phyloP scores from a whole-genome alignment of 495 filamentous ascomycete genomes.

The Hypoxylon trugodes region DNA sequence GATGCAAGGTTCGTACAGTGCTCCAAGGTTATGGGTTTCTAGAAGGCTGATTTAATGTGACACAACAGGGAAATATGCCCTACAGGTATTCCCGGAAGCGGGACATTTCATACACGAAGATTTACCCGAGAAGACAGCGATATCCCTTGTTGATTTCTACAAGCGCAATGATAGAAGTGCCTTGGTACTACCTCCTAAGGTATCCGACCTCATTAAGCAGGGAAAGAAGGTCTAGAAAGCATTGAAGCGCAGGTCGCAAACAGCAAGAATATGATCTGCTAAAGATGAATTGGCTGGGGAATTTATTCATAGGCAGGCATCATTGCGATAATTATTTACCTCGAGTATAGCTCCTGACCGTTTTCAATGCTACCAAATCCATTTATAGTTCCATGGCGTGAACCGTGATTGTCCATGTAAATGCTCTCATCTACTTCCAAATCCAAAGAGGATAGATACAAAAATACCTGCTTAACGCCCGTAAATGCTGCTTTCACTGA shows the following conservation, averaged over 20 bases:
- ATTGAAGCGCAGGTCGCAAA: neutral
- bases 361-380: neutral
- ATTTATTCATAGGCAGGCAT: neutral
- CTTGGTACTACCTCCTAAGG: slow-evolving; percentile 90
- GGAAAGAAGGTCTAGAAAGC: slow-evolving; percentile 61
- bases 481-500: slow-evolving; percentile 31
- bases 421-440: slow-evolving; percentile 5
- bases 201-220: slow-evolving; percentile 64
- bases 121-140: slow-evolving; percentile 85
- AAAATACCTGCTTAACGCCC: slow-evolving; percentile 34
- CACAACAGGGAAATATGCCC: slow-evolving; percentile 84
- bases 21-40: neutral
- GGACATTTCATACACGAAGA: slow-evolving; percentile 98
- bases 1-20: slow-evolving; percentile 78
- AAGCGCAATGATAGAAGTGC: slow-evolving; percentile 85
- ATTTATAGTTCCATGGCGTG: slow-evolving; percentile 1
- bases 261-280: neutral
- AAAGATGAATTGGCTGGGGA: neutral
- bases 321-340: neutral
- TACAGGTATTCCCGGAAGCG: slow-evolving; percentile 93
- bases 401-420: slow-evolving; percentile 10
- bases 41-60: slow-evolving; percentile 5
- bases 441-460: slow-evolving; percentile 11
- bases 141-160: slow-evolving; percentile 87
- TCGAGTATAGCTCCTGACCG: neutral